Evolutionary conservation across 1,139 yeast species (phyloP), one percentile per base, ranked within the genome.

Genomic region (Geotrichum macrosporum): DNA sequence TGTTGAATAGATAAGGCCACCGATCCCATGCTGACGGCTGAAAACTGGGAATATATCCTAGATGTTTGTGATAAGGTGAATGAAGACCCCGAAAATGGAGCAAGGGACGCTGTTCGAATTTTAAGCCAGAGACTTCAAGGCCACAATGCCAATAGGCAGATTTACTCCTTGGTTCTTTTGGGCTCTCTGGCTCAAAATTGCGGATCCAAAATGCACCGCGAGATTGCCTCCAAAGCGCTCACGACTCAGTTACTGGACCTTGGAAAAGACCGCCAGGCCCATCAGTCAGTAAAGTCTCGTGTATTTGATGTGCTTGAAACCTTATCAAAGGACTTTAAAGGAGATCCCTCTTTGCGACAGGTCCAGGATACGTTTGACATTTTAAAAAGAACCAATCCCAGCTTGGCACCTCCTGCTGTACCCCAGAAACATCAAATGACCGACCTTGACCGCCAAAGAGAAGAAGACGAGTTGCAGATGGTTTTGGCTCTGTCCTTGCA

Each of bases 151-250:
- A 92, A 89, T 64, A 83, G 84, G 1, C 78, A 86, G 24, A 69
- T 89, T 46, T 74, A 94, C 57, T 66, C 94, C 0, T 67, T 92
- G 46, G 76, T 95, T 0, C 68, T 92, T 47, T 68, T 86, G 16
- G 75, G 79, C 16, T 82, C 96, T 0, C 66, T 87, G 31, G 95
- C 95, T 0, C 96, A 89, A 65, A 92, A 92, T 63, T 89, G 97
- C 67, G 97, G 97, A 1, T 81, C 95, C 2, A 73, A 88, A 56
- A 78, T 85, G 77, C 81, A 81, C 57, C 88, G 85, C 53, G 87
- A 83, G 57, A 80, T 89, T 38, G 89, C 95, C 30, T 73, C 88
- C 19, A 78, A 77, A 55, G 61, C 74, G 9, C 87, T 88, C 61
- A 76, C 88, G 24, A 71, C 73, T 38, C 72, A 73, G 19, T 68